phyloP scores from a whole-genome alignment of 2,329 filamentous ascomycete genomes.

The Ophiosphaerella herpotricha region DNA sequence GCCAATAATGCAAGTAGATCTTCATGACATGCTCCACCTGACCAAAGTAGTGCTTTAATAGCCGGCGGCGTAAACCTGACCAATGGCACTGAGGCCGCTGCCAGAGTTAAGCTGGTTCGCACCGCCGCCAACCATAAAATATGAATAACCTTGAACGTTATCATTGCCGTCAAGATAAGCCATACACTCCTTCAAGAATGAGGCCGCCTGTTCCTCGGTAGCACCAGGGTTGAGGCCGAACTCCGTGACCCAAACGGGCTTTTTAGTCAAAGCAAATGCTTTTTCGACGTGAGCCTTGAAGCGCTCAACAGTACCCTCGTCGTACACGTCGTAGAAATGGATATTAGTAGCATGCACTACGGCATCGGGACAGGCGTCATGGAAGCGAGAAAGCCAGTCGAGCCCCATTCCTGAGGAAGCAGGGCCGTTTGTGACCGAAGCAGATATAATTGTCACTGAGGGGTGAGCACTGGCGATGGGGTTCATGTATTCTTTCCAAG shows the following conservation, averaged over 20 bases:
- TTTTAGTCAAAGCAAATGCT: constrained; percentile 38
- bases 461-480: constrained; percentile 30
- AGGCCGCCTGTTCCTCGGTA: too few relatives aligned
- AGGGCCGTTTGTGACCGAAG: constrained; percentile 42
- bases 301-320: constrained; percentile 31
- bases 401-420: constrained; percentile 37
- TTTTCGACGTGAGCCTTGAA: constrained; percentile 48
- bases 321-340: constrained; percentile 47
- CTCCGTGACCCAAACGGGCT: constrained; percentile 47
- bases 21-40: too few relatives aligned
- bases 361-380: constrained; percentile 40
- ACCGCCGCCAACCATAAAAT: constrained; percentile 43
- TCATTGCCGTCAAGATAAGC: too few relatives aligned
- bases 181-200: too few relatives aligned
- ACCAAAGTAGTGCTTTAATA: too few relatives aligned
- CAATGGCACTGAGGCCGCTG: constrained; percentile 25
- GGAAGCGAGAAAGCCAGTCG: constrained; percentile 41
- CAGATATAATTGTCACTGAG: constrained; percentile 29
- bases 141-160: constrained; percentile 43
- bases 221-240: constrained; percentile 41
- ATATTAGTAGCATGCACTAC: constrained; percentile 43
- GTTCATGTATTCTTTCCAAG: constrained; percentile 41
- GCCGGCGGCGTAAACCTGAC: constrained; percentile 28
- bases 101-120: constrained; percentile 36
- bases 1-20: too few relatives aligned